Evolutionary conservation across 2,329 filamentous ascomycete genomes (phyloP), one percentile per base, ranked within the genome.

Genomic region (Rutstroemia sydowiana): DNA sequence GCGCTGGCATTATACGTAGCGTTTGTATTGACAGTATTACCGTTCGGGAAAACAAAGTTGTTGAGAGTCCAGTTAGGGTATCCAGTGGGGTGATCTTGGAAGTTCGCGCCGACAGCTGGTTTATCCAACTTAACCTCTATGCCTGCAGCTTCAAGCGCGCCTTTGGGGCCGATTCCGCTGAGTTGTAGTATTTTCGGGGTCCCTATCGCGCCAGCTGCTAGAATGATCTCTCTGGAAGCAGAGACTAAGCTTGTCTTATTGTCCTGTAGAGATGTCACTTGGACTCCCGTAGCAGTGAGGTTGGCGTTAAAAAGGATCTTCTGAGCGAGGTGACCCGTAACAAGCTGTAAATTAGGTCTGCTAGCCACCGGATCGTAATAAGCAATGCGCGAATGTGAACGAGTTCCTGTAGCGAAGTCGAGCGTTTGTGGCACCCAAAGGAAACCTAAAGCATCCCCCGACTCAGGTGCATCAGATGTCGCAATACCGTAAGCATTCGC

Each of bases 101-200:
- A 57, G 42, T 68, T 68, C 31, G 66, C 61, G n/a, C 61, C 60
- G 2, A 62, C 60, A 14, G 55, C 54, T 5, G 57, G 47, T 42
- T 57, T 60, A 31, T 57, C 54, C 9, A 60, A 46, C 5, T 53
- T 40, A 1, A 57, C 55, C 11, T 50, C 9, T 7, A 63, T 59
- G 5, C 57, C 57, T 5, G 50, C 48, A 14, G 28, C 43, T 28
- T 57, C 40, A 4, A 49, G 18, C 11, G 26, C 2, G 13, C 23
- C 23, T 14, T 49, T 36, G 10, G 28, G 67, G 1, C 72, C 72
- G 37, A 74, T 59, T 31, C 72, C 72, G 34, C 67, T 70, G 10
- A 73, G 66, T 61, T 73, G 72, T 13, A 74, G 66, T 43, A 75
- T 60, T 54, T 73, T 69, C 4, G 72, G 72, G 0, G 68, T 69